A percentile compares a stretch with the other conserved stretches of the same genome.
phyloP scores from a whole-genome alignment of 345 rosid species.

The Conringia planisiliqua region DNA sequence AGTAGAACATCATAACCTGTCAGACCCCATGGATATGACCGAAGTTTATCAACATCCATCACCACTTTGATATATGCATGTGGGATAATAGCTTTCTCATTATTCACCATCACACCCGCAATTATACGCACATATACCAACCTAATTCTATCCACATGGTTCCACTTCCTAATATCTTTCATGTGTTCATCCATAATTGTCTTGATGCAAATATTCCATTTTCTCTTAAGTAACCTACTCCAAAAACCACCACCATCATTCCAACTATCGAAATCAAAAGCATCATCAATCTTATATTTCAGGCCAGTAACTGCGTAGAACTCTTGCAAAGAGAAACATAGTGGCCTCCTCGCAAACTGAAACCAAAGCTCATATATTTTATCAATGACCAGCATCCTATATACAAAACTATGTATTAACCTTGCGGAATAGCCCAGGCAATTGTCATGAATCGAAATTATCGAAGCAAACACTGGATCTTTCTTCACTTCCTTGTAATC shows the following conservation, averaged over 20 bases:
- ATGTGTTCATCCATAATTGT: neutral
- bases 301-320: neutral
- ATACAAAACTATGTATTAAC: neutral
- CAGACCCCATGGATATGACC: neutral
- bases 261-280: neutral
- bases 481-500: neutral
- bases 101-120: neutral
- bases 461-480: neutral
- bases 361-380: neutral
- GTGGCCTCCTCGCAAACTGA: neutral
- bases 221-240: neutral
- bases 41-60: neutral
- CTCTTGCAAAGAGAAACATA: neutral
- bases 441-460: neutral
- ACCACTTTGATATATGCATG: neutral
- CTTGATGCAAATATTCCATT: neutral
- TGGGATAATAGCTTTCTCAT: neutral
- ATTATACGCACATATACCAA: neutral
- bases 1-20: neutral
- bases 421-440: neutral
- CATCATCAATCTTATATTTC: neutral
- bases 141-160: neutral
- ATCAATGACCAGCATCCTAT: no score
- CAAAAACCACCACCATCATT: neutral
- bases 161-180: neutral